Evolutionary conservation across 225 moss, liverwort and hornwort species (phyloP), one percentile per base, ranked within the genome.

Genomic region (Takakia lepidozioides): DNA sequence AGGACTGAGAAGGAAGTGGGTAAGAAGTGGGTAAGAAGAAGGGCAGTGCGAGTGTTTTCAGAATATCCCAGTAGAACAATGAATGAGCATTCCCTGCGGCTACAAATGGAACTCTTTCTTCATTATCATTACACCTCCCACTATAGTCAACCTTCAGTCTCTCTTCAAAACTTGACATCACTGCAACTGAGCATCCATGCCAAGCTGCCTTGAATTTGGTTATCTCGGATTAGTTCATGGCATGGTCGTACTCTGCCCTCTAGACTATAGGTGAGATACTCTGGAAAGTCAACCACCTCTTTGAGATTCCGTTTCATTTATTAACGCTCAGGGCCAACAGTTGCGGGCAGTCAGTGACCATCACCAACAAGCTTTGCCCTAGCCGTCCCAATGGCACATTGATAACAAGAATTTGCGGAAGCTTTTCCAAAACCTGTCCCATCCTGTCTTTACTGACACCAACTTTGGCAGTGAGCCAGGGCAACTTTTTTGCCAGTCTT

Each of bases 401-500:
- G 30, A 91, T 83, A 10, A 86, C 80, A 50, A 91, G 66, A 25
- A 91, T 76, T 50, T 86, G 90, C 25, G 90, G 90, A 43, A 91
- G 62, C 55, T 67, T 91, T 56, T 75, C 69, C 8, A 91, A 46
- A 57, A 91, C 60, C 43, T 55, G 56, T 46, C 75, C 80, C 19
- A 83, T 54, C 24, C 64, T 65, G 20, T 75, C 78, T 0, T 57
- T 52, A 36, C 66, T 52, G 13, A 86, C 59, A 13, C 86, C 90
- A 6, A 81, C 78, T 27, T 81, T 52, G 27, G 83, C 73, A 18
- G 28, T 52, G 35, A 91, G 57, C 86, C 86, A 91, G 9, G 76
- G 68, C 24, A 81, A 55, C 70, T 86, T 91, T 13, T 83, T 59
- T 1, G 43, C 66, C 48, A 86, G 42, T 59, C 83, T 81, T 3